Base-by-base conservation (phyloP, 2,329 filamentous ascomycete species). In the Fusarium zealandicum region DNA sequence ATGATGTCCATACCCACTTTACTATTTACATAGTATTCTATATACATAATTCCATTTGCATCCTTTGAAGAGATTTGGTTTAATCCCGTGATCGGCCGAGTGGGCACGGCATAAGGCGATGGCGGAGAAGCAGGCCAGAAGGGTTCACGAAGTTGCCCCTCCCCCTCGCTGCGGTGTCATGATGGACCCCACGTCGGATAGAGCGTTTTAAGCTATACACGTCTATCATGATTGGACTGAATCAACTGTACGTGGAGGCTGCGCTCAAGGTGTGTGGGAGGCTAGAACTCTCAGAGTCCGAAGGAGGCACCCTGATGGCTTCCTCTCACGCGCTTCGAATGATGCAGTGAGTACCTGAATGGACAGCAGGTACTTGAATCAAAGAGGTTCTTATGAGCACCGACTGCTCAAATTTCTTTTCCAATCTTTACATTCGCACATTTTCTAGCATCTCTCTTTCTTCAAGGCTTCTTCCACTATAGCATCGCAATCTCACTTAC, bases 251-350 rank as follows among this genome's bases (percentile, higher is more conserved):
- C 31, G 11, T 14, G 31, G 31, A n/a, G 31, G 31, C 7, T 13
- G 6, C 14, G 8, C 4, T 33, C 6, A n/a, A n/a, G 31, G 31
- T 33, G 31, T 33, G 30, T 32, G 30, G 30, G 13, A 32, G 13
- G 7, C 5, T 39, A 7, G 27, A n/a, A 25, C 13, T 27, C 9
- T 40, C 11, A 25, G 36, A 47, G 36, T 22, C 17, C 12, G 38
- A 38, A 50, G 20, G 49, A 51, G 47, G 33, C 17, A 62, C 59
- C 59, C 60, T 62, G 59, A 62, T 62, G 59, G 59, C 25, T 59
- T 52, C 39, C 41, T 33, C 41, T 46, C 37, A 37, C 20, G 27
- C 42, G 31, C 27, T 27, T 49, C 14, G 22, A 8, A 35, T 11
- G 30, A 47, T 13, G 28, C 47, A 27, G 25, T 51, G 36, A 36